Conservation (phyloP, 352 stramenopile genomes). For the Globisporangium emineosum region DNA sequence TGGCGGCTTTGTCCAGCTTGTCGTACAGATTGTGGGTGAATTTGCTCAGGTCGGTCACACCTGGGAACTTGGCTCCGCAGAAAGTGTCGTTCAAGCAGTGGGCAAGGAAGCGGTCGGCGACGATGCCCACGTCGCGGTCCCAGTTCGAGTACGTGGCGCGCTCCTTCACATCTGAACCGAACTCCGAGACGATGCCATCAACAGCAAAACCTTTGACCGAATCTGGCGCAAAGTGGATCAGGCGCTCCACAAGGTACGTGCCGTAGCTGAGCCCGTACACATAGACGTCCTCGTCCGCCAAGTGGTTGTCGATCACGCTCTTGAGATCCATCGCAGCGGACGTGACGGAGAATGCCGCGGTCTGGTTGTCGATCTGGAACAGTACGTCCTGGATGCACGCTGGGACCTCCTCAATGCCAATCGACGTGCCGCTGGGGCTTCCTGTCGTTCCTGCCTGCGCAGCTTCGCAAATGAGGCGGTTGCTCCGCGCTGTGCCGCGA, state of each 20-base stretch:
- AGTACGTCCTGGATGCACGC: constrained; percentile 67
- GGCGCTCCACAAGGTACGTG: constrained; percentile 64
- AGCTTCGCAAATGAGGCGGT: constrained; percentile 51
- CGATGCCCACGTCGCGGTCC: constrained; percentile 68
- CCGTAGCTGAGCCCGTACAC: constrained; percentile 81
- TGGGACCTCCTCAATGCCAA: constrained; percentile 53
- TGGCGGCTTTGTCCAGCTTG: constrained; percentile 44
- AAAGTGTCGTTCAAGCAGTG: constrained; percentile 55
- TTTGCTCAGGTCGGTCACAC: constrained; percentile 39
- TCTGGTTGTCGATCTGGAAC: constrained; percentile 76
- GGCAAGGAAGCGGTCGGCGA: constrained; percentile 51
- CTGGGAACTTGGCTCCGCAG: constrained; percentile 63
- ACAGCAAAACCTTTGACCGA: constrained; percentile 50
- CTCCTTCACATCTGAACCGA: constrained; percentile 41
- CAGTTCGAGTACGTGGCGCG: constrained; percentile 78
- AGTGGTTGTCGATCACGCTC: constrained; percentile 42
- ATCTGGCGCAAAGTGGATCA: constrained; percentile 51
- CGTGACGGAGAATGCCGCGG: constrained; percentile 65
- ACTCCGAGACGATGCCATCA: constrained; percentile 69
- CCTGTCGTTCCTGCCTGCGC: constrained; percentile 43
- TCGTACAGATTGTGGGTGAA: constrained; percentile 55
- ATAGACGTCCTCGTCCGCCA: constrained; percentile 51
- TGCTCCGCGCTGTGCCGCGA: constrained; percentile 54
- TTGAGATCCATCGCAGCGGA: constrained; percentile 65
- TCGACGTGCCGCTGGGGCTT: constrained; percentile 47